Base-by-base conservation (phyloP, 495 filamentous ascomycete genomes). In the Hypoxylon rickii region DNA sequence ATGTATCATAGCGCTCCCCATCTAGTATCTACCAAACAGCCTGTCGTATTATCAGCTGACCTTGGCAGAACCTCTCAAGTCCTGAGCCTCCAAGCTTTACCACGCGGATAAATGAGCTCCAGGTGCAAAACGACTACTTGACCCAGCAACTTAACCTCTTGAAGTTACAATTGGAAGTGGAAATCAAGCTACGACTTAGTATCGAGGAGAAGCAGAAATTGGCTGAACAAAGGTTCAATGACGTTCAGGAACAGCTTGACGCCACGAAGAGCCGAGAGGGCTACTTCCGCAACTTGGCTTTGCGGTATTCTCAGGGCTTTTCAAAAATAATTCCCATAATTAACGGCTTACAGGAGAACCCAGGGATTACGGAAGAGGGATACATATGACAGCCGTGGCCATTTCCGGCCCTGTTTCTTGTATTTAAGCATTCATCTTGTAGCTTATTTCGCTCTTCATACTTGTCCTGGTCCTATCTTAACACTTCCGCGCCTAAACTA, bases 171-270 rank as follows among this genome's bases (percentile, higher is more conserved):
- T 40, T 40, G 13, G 37, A 40, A 40, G 37, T 17, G 37, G 37
- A 40, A 17, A 40, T 40, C 37, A 40, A 40, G 37, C 37, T 19
- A 5, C 37, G 37, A 12, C 37, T 40, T 2, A 13, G 37, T 19
- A 12, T 40, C 37, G 37, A 40, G 12, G 37, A 40, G 13, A 40
- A 40, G 37, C 37, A 40, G 37, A 19, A 40, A 40, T 17, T 40
- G 37, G 37, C 37, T 17, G 37, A 40, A 13, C 15, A 40, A 17
- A 40, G 37, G 13, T 16, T 19, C 13, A 5, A 40, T 16, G 3
- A 19, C 16, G 7, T 40, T 7, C 37, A 40, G 37, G 16, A 40
- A 17, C 2, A 40, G 37, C 19, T 40, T 2, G 37, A 40, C 3
- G 37, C 37, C 13, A 17, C 37, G 16, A 40, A 13, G 15, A 6